Conservation (phyloP, 2,329 filamentous ascomycete species). For the Incumbomyces delicatus region DNA sequence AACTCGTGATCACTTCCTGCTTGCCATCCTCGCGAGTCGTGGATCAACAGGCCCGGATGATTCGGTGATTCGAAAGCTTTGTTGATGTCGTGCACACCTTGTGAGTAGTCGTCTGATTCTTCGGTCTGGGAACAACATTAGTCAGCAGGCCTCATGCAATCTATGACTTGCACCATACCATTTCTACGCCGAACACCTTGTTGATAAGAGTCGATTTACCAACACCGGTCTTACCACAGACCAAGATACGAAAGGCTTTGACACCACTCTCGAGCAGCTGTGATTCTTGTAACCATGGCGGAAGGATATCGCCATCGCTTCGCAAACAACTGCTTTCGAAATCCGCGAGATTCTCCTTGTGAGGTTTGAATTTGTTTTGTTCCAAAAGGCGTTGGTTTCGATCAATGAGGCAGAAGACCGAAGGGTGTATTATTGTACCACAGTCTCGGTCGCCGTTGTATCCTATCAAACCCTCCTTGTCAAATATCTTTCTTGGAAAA, state of each 20-base stretch:
- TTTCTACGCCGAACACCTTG: slow-evolving; percentile 25
- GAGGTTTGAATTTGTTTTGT: slow-evolving; percentile 20
- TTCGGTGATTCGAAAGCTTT: slow-evolving; percentile 25
- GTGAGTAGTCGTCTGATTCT: slow-evolving; percentile 20
- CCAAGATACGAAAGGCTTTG: slow-evolving; percentile 26
- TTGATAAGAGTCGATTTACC: slow-evolving; percentile 27
- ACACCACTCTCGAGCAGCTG: slow-evolving; percentile 19
- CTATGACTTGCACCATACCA: slow-evolving; percentile 13
- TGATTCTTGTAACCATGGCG: slow-evolving; percentile 22
- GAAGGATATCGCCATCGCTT: slow-evolving; percentile 18
- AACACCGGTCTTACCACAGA: slow-evolving; percentile 26
- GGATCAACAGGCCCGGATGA: slow-evolving; percentile 26
- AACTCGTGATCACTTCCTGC: slow-evolving; percentile 26
- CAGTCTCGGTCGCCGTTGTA: neutral
- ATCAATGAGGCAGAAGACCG: slow-evolving; percentile 25
- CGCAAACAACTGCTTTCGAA: slow-evolving; percentile 21
- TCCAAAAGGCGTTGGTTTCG: slow-evolving; percentile 23
- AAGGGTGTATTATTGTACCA: slow-evolving; percentile 27
- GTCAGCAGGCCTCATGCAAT: neutral
- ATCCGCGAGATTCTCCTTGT: slow-evolving; percentile 15
- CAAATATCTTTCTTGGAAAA: slow-evolving; percentile 13
- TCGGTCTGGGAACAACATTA: slow-evolving; percentile 9
- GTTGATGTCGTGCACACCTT: slow-evolving; percentile 26
- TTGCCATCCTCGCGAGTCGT: slow-evolving; percentile 29
- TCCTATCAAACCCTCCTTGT: slow-evolving; percentile 3